Evolutionary conservation across 768 basidiomycete genomes (phyloP), one percentile per base, ranked within the genome.

Genomic region (Naganishia vaughanmartiniae): DNA sequence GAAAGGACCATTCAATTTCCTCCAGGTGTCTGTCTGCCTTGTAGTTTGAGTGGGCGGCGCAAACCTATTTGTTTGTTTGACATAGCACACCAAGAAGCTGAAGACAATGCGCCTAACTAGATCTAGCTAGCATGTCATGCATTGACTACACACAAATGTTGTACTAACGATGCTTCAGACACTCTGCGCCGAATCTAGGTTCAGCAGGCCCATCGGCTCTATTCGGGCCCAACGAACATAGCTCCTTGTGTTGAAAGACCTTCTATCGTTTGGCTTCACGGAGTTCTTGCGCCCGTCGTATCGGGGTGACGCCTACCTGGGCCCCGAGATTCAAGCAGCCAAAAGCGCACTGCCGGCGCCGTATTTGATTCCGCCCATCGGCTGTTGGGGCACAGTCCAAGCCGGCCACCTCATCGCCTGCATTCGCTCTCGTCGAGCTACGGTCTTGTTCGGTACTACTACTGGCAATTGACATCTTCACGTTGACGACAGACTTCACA

Each of bases 361-460:
- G 48, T 26, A 58, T 24, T 12, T 36, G 33, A 58, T 24, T 36
- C 34, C 57, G 31, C 31, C 15, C 57, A 39, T 31, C n/a, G 31
- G n/a, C 31, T 19, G 30, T 31, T 30, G 54, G 54, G 54, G 54
- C 24, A 55, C 54, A 12, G 19, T 55, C 54, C 33, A 54, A 30
- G 15, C 53, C 24, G 54, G 28, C 6, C 30, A 55, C 30, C 54
- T 28, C 54, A 54, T 54, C 54, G 54, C 17, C 19, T 15, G 12
- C 34, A 1, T 3, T n/a, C n/a, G n/a, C n/a, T n/a, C n/a, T n/a
- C 45, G 15, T 15, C 5, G 34, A 36, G 42, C 48, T 51, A 12
- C 54, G 54, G 39, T 28, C 60, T 63, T 63, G 60, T 63, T 63
- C 60, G 60, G 60, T 45, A 6, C 36, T 42, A 63, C 24, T 42